Conservation (phyloP, 208 protist species). For the Leishmania lainsoni region DNA sequence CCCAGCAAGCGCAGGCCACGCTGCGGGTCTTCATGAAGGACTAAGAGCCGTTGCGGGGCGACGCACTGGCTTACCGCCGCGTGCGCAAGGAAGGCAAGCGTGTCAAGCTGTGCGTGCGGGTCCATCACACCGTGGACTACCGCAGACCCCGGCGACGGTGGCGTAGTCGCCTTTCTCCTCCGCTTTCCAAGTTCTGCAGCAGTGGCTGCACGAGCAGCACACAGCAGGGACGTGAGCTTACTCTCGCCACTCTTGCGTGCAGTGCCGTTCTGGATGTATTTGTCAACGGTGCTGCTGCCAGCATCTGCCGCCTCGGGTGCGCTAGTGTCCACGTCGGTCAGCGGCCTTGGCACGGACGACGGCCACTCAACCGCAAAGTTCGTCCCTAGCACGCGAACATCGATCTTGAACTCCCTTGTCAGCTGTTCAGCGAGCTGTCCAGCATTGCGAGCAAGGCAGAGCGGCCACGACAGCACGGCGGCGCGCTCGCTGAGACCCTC, state of each 20-base stretch:
- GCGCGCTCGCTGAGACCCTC: conserved; percentile 75
- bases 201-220: background rate
- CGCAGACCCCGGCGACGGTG: background rate
- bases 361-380: conserved; percentile 56
- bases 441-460: conserved; percentile 63
- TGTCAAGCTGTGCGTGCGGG: conserved; percentile 18
- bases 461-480: conserved; percentile 76
- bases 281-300: background rate
- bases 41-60: conserved; percentile 60
- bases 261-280: background rate
- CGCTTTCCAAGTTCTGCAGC: background rate
- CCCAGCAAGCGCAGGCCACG: conserved; percentile 51
- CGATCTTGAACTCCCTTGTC: conserved; percentile 68
- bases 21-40: conserved; percentile 61
- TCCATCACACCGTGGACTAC: background rate
- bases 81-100: conserved; percentile 72
- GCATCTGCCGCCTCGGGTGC: background rate
- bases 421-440: conserved; percentile 50
- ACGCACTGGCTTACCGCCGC: conserved; percentile 64
- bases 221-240: conserved; percentile 17
- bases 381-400: conserved; percentile 67
- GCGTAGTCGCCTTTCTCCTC: background rate
- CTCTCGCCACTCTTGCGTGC: background rate
- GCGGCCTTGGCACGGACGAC: background rate
- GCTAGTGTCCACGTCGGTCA: background rate